phyloP scores from a whole-genome alignment of 2,329 filamentous ascomycete species.

The Venturia pyrina region DNA sequence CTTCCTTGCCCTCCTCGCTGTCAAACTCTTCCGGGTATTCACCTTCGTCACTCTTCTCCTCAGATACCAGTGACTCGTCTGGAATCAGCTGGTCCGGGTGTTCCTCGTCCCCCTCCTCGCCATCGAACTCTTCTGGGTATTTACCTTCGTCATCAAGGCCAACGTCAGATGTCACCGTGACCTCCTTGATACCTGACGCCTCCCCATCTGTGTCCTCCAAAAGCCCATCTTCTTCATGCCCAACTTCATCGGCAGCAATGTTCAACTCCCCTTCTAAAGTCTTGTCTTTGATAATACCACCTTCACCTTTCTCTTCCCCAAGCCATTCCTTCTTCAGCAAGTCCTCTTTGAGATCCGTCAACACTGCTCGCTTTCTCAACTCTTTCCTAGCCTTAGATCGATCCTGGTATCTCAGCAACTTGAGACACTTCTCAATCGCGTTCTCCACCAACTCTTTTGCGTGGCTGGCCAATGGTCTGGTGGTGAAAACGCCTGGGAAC shows the following conservation, averaged over 20 bases:
- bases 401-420: background rate
- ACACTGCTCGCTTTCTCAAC: background rate
- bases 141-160: background rate
- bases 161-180: background rate
- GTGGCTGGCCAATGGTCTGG: conserved; percentile 65
- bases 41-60: background rate
- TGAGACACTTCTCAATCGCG: conserved; percentile 47
- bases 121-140: background rate
- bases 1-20: background rate
- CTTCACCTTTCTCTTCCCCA: background rate
- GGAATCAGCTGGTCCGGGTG: background rate
- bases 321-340: background rate
- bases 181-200: background rate
- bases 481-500: conserved; percentile 69
- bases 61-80: background rate
- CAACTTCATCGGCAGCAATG: background rate
- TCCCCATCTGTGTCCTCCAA: background rate
- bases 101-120: background rate
- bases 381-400: background rate
- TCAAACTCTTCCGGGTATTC: background rate
- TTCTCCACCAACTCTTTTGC: conserved; percentile 69
- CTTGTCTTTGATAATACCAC: background rate
- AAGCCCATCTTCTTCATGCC: background rate
- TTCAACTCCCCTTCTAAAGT: background rate
- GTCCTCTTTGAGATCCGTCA: conserved; percentile 2